phyloP scores from a whole-genome alignment of 352 stramenopile genomes.

The Aphanomyces stellatus region DNA sequence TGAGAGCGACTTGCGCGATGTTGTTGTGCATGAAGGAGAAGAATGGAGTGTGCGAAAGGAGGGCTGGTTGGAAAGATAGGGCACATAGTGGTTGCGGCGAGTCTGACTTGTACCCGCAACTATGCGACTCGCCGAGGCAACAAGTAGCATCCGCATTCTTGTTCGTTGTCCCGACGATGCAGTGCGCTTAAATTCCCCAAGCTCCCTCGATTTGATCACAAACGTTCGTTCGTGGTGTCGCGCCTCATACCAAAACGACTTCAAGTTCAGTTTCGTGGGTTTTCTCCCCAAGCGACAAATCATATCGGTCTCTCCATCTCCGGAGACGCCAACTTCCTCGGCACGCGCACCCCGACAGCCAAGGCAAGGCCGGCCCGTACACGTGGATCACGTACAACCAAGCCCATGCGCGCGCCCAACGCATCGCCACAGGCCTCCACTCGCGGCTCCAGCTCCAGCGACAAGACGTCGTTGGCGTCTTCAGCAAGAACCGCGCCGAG shows the following conservation, averaged over 20 bases:
- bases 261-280: too few relatives aligned
- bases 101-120: too few relatives aligned
- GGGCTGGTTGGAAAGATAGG: too few relatives aligned
- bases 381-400: conserved; percentile 23
- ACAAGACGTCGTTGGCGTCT: conserved; percentile 47
- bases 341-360: conserved; percentile 13
- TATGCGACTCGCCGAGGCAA: neutral
- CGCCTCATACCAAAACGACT: neutral
- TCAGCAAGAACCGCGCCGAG: conserved; percentile 63
- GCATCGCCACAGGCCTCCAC: conserved; percentile 22
- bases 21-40: too few relatives aligned
- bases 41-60: too few relatives aligned
- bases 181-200: conserved; percentile 3
- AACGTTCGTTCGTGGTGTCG: neutral
- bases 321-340: conserved; percentile 2
- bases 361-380: conserved; percentile 22
- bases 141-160: neutral
- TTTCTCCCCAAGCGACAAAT: too few relatives aligned
- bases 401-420: conserved; percentile 4
- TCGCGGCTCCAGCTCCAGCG: conserved; percentile 20
- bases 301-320: too few relatives aligned
- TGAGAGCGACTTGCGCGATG: too few relatives aligned
- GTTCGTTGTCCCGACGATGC: conserved; percentile 6
- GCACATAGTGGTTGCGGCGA: too few relatives aligned
- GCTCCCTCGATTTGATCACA: conserved; percentile 3